Evolutionary conservation across 2,329 filamentous ascomycete species (phyloP).

Genomic region (Gyromitra esculenta): DNA sequence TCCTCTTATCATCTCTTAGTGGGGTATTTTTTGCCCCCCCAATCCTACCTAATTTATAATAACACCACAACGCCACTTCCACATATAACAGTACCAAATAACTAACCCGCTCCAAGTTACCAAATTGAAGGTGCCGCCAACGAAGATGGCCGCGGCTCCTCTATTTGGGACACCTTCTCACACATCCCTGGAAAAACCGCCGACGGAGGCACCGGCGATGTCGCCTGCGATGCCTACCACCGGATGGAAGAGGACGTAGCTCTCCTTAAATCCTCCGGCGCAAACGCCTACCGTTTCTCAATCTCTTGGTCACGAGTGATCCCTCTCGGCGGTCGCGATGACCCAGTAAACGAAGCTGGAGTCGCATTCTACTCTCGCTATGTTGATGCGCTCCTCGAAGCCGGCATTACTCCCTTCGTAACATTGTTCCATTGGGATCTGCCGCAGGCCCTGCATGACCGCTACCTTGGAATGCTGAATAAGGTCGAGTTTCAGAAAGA

Average conservation of each 20-base stretch:
- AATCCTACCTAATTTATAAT: too few species aligned
- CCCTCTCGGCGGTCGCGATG: constrained; percentile 81
- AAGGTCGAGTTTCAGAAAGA: constrained; percentile 83
- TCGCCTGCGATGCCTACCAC: constrained; percentile 89
- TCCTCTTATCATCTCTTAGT: constrained; percentile 23
- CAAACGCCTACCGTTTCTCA: constrained; percentile 83
- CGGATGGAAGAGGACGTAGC: constrained; percentile 79
- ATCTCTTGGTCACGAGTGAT: constrained; percentile 86
- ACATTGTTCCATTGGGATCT: constrained; percentile 92
- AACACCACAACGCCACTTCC: not conserved
- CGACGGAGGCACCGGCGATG: constrained; percentile 76
- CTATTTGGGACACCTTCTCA: constrained; percentile 93
- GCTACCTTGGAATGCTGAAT: constrained; percentile 83
- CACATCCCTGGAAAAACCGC: constrained; percentile 83
- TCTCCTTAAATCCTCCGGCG: constrained; percentile 77
- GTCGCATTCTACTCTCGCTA: constrained; percentile 81
- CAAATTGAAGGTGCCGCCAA: constrained; percentile 82
- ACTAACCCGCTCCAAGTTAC: constrained; percentile 68
- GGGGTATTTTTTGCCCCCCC: not conserved
- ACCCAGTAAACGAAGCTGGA: constrained; percentile 81
- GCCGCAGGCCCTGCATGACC: constrained; percentile 78
- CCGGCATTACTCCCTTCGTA: constrained; percentile 80
- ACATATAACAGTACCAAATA: constrained; percentile 10
- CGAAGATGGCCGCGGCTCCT: constrained; percentile 80
- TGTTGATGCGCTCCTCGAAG: constrained; percentile 78